phyloP scores from a whole-genome alignment of 2,329 filamentous ascomycete genomes.

The Podosphaera fusca region DNA sequence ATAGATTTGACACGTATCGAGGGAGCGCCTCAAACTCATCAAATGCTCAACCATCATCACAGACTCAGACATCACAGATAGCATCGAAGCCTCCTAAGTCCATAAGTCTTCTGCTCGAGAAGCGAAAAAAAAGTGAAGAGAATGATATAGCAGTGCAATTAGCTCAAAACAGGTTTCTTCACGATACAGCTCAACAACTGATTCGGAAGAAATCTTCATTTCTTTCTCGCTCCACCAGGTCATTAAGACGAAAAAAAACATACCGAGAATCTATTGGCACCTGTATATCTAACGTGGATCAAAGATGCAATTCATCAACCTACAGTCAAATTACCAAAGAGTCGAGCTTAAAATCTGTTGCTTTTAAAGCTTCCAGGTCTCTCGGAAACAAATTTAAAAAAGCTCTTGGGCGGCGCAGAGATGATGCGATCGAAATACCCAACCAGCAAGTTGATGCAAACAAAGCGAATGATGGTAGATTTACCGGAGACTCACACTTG shows the following conservation, averaged over 20 bases:
- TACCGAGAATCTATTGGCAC: constrained; percentile 25
- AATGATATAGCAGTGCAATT: constrained; percentile 19
- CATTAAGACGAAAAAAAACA: constrained; percentile 16
- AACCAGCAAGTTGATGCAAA: constrained; percentile 29
- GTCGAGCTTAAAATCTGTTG: constrained; percentile 24
- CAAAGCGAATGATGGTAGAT: constrained; percentile 12
- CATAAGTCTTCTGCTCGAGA: constrained; percentile 26
- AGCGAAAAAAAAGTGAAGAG: constrained; percentile 5
- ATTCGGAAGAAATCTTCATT: constrained; percentile 22
- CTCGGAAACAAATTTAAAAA: constrained; percentile 37
- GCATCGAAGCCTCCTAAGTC: constrained; percentile 27
- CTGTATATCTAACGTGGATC: not conserved
- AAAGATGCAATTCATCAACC: constrained; percentile 15
- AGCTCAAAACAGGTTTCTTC: constrained; percentile 18
- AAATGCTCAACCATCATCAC: constrained; percentile 5
- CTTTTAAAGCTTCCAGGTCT: constrained; percentile 37
- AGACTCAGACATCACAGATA: constrained; percentile 10
- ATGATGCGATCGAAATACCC: constrained; percentile 19
- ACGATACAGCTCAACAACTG: constrained; percentile 17
- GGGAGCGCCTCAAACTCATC: constrained; percentile 3
- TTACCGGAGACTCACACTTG: constrained; percentile 9
- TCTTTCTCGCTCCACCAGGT: constrained; percentile 20
- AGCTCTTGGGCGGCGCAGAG: constrained; percentile 25
- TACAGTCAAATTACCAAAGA: not conserved
- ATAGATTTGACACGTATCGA: constrained; percentile 4